Evolutionary conservation across 768 basidiomycete genomes (phyloP), one percentile per base, ranked within the genome.

Genomic region (Collybiopsis luxurians): DNA sequence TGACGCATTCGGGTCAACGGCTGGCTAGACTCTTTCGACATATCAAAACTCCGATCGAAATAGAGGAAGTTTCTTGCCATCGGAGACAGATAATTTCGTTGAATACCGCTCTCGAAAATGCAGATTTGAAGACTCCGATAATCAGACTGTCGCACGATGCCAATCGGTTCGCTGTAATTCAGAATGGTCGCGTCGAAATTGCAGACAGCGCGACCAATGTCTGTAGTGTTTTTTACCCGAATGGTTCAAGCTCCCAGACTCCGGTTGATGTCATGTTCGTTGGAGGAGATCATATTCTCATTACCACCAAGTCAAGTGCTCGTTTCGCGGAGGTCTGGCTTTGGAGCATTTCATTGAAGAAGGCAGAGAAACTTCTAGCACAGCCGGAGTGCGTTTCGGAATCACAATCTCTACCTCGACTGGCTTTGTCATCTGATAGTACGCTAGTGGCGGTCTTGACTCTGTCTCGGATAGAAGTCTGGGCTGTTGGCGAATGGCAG

Each of bases 21-120:
- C 17, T 55, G 13, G 43, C 54, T 17, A 28, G 47, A 17, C 6
- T 47, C 3, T 47, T 45, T 34, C 24, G 28, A 4, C 43, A 47
- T n/a, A 34, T 55, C 19, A 34, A 55, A 47, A n/a, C 30, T 11
- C 19, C 44, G 10, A 2, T 55, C 28, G 17, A 27, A 11, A 19
- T 55, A 19, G n/a, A 27, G 0, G 34, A 45, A 38, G 54, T 55
- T 13, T 30, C 53, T 19, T 54, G 53, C 53, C 40, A 54, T 34
- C 53, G 43, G 21, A 54, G 40, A 51, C 50, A 45, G 27, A 7
- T 54, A 24, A 26, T 45, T 28, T 23, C 53, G 9, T 11, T 51
- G 15, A 15, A 30, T 10, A 6, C 50, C 13, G 13, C 10, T 36
- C 31, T 34, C 6, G 17, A 7, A 19, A 3, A 50, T 50, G 31